Base-by-base conservation (phyloP, 1,284 basidiomycete species). In the Apiotrichum porosum region DNA sequence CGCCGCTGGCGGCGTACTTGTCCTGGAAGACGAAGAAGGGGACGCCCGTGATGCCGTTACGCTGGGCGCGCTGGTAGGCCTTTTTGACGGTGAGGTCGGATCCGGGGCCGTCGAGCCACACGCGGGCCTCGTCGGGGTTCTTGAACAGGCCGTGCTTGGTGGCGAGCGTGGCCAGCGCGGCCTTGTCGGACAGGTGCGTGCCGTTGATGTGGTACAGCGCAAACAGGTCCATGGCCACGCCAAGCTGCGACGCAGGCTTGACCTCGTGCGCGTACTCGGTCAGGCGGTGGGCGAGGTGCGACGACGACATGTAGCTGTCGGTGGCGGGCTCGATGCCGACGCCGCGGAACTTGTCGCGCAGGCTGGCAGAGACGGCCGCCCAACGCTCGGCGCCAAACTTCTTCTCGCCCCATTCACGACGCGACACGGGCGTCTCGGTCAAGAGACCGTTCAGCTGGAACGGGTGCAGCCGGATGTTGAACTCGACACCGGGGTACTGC, bases 21-120 rank as follows among this genome's bases (percentile, higher is more conserved):
- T 63, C 64, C 42, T 73, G 61, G 37, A 73, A 65, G 12, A 73
- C 66, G 33, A 75, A 74, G 65, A 76, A 77, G 4, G 76, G 75
- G 0, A 77, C 75, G n/a, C 75, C 75, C 1, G 66, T 67, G 37
- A 77, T 72, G 6, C 75, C 74, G 35, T 68, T 51, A 17, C 51
- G 49, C 40, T 63, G 58, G 13, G 70, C 70, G 1, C 45, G 46
- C 24, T 44, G 43, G 57, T 71, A 72, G 8, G 55, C 61, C 51
- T 62, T 58, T 45, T 61, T 63, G 13, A 72, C 68, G 47, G 71
- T 65, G 28, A 52, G 47, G 49, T 69, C 64, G 36, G 51, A 65
- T 21, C 58, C 63, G n/a, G 58, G 41, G n/a, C 55, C 51, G 12
- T 62, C 51, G 28, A 73, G 52, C 58, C 63, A 73, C 9, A 54